phyloP scores from a whole-genome alignment of 192 early-diverging fungal genomes.

The Chytriomyces confervae region DNA sequence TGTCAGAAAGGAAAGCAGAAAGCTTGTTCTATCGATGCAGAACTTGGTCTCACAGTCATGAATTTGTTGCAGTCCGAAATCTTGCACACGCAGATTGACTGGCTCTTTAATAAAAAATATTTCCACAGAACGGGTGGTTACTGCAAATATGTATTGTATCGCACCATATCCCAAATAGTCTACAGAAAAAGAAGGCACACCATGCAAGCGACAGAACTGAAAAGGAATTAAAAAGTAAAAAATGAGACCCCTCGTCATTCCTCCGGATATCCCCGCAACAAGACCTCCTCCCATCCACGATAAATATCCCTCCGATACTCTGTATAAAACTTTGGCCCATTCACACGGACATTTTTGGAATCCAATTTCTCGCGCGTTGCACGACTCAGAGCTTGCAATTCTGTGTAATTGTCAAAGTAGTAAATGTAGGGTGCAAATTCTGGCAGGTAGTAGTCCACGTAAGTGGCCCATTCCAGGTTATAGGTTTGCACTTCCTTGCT shows the following conservation, averaged over 20 bases:
- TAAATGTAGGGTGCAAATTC: neutral
- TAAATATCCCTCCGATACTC: neutral
- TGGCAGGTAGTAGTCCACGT: neutral
- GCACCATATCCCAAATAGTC: no score
- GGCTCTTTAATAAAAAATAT: no score
- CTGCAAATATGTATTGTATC: no score
- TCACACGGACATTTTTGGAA: neutral
- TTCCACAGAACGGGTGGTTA: no score
- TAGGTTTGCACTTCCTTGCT: neutral
- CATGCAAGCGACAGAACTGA: no score
- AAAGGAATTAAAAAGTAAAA: neutral
- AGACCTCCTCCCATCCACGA: neutral
- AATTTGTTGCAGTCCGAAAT: no score
- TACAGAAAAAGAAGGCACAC: no score
- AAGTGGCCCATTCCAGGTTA: neutral
- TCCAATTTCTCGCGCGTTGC: neutral
- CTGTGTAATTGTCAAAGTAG: slow-evolving; percentile 2
- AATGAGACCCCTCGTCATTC: neutral
- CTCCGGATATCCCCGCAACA: neutral
- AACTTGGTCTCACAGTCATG: no score
- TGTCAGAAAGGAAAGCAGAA: no score
- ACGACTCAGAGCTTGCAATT: neutral
- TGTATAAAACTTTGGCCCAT: neutral
- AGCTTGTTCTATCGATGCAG: no score
- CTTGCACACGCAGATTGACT: no score